Percentiles rank a stretch among this genome's conserved stretches.
Conservation (phyloP, 2,329 filamentous ascomycete genomes). For the Microcyclosporella mali region DNA sequence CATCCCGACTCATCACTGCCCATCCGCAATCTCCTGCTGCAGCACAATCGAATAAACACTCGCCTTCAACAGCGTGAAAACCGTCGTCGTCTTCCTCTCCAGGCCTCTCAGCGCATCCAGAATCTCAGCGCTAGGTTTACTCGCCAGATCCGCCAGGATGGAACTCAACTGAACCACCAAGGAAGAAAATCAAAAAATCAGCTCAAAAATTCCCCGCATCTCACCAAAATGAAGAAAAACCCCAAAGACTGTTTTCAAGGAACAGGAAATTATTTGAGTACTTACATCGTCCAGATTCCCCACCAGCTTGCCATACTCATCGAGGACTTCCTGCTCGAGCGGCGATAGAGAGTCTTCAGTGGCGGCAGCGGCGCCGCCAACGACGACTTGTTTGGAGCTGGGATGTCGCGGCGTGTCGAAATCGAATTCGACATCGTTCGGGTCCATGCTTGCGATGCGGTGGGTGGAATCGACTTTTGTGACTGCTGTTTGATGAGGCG, state of each 20-base stretch:
- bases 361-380: no score
- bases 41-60: conserved; percentile 98
- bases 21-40: conserved; percentile 89
- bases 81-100: conserved; percentile 88
- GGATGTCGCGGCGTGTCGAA: background rate
- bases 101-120: conserved; percentile 79
- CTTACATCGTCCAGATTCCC: conserved; percentile 85
- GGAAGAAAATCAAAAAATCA: conserved; percentile 1
- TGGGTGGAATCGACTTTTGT: no score
- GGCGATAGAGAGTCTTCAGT: conserved; percentile 50
- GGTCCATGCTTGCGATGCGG: background rate
- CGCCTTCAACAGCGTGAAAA: conserved; percentile 93
- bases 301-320: conserved; percentile 83
- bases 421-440: conserved; percentile 4
- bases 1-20: conserved; percentile 22
- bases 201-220: no score
- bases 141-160: conserved; percentile 62
- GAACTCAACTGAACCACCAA: conserved; percentile 48
- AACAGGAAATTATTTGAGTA: no score
- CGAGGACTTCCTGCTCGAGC: conserved; percentile 86
- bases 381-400: background rate
- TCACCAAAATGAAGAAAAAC: no score
- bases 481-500: no score
- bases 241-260: no score
- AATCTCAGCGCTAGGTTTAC: conserved; percentile 61